Conservation (phyloP, 148 eudicot genomes). For the Rhododendron williamsianum region DNA sequence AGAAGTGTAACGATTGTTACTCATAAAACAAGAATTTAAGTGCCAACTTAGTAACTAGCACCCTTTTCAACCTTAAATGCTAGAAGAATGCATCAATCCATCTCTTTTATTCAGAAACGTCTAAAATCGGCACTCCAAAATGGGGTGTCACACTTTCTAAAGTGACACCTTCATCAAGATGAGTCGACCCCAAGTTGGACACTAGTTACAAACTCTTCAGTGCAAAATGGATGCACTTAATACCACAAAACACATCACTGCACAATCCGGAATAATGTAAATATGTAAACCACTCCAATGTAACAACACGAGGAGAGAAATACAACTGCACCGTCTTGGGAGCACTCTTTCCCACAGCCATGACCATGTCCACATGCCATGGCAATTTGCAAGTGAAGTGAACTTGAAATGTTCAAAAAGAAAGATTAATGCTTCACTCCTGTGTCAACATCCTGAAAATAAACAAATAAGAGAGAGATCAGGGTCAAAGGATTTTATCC, state of each 20-base stretch:
- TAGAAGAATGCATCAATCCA: not conserved
- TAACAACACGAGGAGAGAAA: not conserved
- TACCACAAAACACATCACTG: not conserved
- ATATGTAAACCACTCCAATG: not conserved
- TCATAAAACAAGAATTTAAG: not conserved
- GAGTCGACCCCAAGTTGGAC: not conserved
- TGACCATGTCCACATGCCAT: not conserved
- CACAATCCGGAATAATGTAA: not conserved
- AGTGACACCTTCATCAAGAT: not conserved
- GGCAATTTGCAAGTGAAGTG: not conserved
- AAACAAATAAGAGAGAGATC: constrained; percentile 4
- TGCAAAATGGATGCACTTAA: not conserved
- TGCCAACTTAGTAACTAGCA: not conserved
- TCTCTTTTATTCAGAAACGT: not conserved
- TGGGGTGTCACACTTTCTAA: not conserved
- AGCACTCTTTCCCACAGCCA: not conserved
- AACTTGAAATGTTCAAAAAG: not conserved
- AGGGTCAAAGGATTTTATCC: not conserved
- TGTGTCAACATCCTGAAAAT: constrained; percentile 6
- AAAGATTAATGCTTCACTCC: not conserved
- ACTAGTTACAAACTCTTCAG: not conserved
- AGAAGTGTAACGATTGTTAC: not conserved
- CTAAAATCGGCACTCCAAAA: not conserved
- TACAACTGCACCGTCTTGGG: not conserved
- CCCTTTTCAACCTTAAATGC: not conserved